Evolutionary conservation across 148 eudicot species (phyloP), one percentile per base, ranked within the genome.

Genomic region (Limonium bicolor): DNA sequence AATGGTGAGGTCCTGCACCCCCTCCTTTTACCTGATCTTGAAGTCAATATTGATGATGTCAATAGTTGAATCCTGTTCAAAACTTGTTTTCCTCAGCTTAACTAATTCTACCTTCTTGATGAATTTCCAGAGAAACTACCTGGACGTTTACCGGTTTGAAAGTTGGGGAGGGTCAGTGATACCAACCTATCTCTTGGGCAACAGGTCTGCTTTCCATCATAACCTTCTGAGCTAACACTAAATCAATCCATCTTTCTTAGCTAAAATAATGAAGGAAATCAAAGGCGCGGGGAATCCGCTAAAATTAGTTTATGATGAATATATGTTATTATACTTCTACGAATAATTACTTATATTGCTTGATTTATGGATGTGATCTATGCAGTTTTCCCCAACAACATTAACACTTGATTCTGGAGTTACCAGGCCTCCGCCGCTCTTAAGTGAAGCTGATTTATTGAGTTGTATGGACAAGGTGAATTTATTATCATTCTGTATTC

Each of bases 361-460:
- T n/a, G n/a, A n/a, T n/a, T n/a, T n/a, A 38, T 7, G 7, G 15
- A 13, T 38, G 14, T 2, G 3, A n/a, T 38, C 18, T 38, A 12
- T 49, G 78, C 84, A 86, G 96, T 86, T 86, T 46, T 58, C 60
- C 18, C 95, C 99, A 21, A 63, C 85, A 23, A 64, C 78, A n/a
- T 50, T 90, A 76, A 81, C 76, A 38, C 80, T 90, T 52, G 95
- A 76, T 47, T 71, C 95, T 1, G 99, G 99, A 51, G 70, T 78
- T 58, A 90, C 99, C 40, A 75, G 90, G 66, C 88, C 95, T 44
- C 95, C 95, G 9, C 80, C 85, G 8, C 95, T 78, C 50, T 65
- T 90, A 59, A 81, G 93, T 67, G 99, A 90, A 80, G 82, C 95
- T 61, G 99, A 90, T 78, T 67, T 90, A 60, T 56, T 90, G 50